Conservation (phyloP, 805 yeast genomes). For the Ogataea neopini region DNA sequence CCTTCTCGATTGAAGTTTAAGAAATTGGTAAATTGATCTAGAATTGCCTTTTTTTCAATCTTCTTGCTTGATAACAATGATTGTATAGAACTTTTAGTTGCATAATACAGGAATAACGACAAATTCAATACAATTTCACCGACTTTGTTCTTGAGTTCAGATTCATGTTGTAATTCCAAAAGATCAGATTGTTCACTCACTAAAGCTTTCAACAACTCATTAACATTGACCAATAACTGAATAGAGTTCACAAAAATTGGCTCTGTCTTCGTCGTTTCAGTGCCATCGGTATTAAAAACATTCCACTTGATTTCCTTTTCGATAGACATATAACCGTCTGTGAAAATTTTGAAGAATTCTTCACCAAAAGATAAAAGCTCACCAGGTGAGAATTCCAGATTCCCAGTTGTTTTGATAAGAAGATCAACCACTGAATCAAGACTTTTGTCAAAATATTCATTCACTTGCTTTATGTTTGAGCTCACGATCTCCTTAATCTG, state of each 20-base stretch:
- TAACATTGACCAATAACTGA: slow-evolving; percentile 21
- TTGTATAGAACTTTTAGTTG: slow-evolving; percentile 4
- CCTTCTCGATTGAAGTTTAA: slow-evolving; percentile 25
- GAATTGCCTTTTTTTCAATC: not conserved
- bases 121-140: slow-evolving; percentile 22
- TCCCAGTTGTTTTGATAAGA: slow-evolving; percentile 1
- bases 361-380: slow-evolving; percentile 17
- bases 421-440: slow-evolving; percentile 10
- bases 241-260: slow-evolving; percentile 24
- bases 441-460: slow-evolving; percentile 12
- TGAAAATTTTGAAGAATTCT: slow-evolving; percentile 13
- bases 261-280: not conserved
- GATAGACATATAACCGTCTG: slow-evolving; percentile 19
- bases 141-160: slow-evolving; percentile 15
- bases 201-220: slow-evolving; percentile 20
- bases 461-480: slow-evolving; percentile 4
- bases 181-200: slow-evolving; percentile 13
- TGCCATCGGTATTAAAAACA: slow-evolving; percentile 6
- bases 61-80: not conserved
- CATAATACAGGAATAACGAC: slow-evolving; percentile 29
- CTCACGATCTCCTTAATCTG: slow-evolving; percentile 1
- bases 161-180: slow-evolving; percentile 16
- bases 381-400: slow-evolving; percentile 8
- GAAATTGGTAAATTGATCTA: slow-evolving; percentile 11
- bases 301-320: slow-evolving; percentile 21